Base-by-base conservation (phyloP, 352 stramenopile genomes). In the Pythium volutum region DNA sequence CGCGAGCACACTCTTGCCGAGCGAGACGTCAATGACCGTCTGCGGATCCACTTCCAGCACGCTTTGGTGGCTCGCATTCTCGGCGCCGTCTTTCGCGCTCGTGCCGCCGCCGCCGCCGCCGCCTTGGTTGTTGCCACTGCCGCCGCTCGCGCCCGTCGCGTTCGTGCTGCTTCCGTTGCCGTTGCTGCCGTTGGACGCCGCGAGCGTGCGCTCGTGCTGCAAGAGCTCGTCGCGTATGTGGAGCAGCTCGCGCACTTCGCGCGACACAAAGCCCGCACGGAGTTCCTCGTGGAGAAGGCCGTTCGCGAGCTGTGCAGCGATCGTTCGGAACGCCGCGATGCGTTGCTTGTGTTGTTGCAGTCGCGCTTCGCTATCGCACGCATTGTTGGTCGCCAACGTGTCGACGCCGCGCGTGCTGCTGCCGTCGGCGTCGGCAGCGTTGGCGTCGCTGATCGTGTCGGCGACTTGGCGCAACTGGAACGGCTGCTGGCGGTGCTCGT, bases 241-340 rank as follows among this genome's bases (percentile, higher is more conserved):
- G 26, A 96, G 66, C 46, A 96, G 47, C 49, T 93, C 79, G 12
- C 74, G 67, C 58, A 94, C 87, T 66, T 96, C 73, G 16, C 67
- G 75, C 3, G 87, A 89, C 38, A 96, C 87, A 55, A 92, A 96
- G 22, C 80, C 80, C 0, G 83, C 75, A 3, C 87, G 78, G 7
- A 89, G 69, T 63, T 96, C 87, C 64, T 96, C 87, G 41, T 94
- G 86, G 26, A 96, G 62, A 12, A 96, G 65, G 0, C 81, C 87
- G 47, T 96, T 88, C 11, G 87, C 78, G 9, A 96, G 62, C 29
- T 95, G 85, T 0, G 81, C 83, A 1, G 82, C 84, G 25, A 89
- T 78, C 3, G 74, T 82, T 25, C 82, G 76, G 50, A 84, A 92
- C 20, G 79, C 77, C 22, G 79, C 61, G 27, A 88, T 76, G 25